Conservation (phyloP, 2,329 filamentous ascomycete species). For the Ascocoryne sarcoides region DNA sequence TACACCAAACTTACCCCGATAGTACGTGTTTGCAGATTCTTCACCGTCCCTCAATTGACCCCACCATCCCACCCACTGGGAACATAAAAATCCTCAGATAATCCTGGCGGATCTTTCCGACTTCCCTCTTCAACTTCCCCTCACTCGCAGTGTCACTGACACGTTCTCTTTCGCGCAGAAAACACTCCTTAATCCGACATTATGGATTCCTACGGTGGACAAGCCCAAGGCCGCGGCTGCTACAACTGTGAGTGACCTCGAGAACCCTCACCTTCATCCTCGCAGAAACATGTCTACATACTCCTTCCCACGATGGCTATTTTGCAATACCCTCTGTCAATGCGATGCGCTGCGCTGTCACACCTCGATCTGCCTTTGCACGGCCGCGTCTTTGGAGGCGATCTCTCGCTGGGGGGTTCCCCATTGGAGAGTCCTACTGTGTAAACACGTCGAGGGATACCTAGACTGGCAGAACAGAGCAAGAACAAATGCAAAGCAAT, state of each 20-base stretch:
- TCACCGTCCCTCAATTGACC: slow-evolving; percentile 13
- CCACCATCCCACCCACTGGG: slow-evolving; percentile 8
- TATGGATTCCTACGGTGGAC: slow-evolving; percentile 28
- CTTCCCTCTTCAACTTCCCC: not conserved
- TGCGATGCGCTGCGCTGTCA: too few relatives aligned
- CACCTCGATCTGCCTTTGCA: too few relatives aligned
- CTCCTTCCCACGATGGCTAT: not conserved
- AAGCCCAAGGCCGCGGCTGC: slow-evolving; percentile 33
- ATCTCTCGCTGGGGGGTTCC: too few relatives aligned
- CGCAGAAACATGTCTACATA: slow-evolving; percentile 3
- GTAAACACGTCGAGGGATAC: too few relatives aligned
- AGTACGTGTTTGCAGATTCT: slow-evolving; percentile 6
- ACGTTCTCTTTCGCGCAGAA: slow-evolving; percentile 3
- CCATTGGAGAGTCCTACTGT: too few relatives aligned
- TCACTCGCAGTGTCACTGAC: slow-evolving; percentile 3
- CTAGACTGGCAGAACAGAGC: too few relatives aligned
- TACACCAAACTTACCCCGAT: slow-evolving; percentile 2
- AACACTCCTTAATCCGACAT: slow-evolving; percentile 14
- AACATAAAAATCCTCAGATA: not conserved
- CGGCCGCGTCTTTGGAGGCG: too few relatives aligned
- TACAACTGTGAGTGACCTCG: slow-evolving; percentile 40
- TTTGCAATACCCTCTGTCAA: too few relatives aligned
- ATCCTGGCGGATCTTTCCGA: not conserved
- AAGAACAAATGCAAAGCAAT: too few relatives aligned
- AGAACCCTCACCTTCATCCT: slow-evolving; percentile 13